phyloP scores from a whole-genome alignment of 2,329 filamentous ascomycete species.

The Colletotrichum lindemuthianum region DNA sequence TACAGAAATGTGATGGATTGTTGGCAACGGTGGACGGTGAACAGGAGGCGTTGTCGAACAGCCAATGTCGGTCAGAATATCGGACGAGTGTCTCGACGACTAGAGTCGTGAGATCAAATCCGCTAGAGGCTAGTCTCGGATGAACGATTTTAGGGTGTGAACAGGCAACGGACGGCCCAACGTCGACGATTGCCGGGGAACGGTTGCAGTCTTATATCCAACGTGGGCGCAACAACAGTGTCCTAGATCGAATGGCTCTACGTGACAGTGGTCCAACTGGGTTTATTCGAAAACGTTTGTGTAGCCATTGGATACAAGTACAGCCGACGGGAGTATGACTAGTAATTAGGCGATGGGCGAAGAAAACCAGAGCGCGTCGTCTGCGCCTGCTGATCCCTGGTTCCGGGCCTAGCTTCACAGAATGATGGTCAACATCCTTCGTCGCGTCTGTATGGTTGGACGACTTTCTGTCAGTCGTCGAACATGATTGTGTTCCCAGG shows the following conservation, averaged over 20 bases:
- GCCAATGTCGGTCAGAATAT: neutral
- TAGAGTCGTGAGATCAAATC: constrained; percentile 3
- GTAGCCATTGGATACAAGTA: constrained; percentile 12
- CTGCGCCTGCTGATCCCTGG: no score
- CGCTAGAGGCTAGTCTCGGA: constrained; percentile 14
- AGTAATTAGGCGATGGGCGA: neutral
- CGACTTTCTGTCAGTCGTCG: neutral
- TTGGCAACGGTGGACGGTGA: neutral
- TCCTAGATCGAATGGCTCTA: constrained; percentile 3
- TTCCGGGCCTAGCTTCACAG: no score
- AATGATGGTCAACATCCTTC: no score
- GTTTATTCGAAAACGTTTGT: constrained; percentile 22
- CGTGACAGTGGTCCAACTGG: constrained; percentile 11
- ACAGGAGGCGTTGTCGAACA: neutral
- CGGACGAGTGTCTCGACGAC: neutral
- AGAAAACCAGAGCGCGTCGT: neutral
- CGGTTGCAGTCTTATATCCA: constrained; percentile 36
- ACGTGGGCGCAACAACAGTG: constrained; percentile 18
- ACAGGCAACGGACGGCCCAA: constrained; percentile 21
- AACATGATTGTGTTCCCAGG: neutral
- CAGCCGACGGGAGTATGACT: neutral
- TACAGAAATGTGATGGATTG: constrained; percentile 12
- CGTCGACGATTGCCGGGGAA: constrained; percentile 29
- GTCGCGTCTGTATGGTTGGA: neutral
- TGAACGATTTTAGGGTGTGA: constrained; percentile 4